A percentile compares a stretch with the other conserved stretches of the same genome.
These are phyloP conservation scores for Cercospora zeae-maydis DNA, from an alignment of 2,329 filamentous ascomycete species.

Conservation along the genomic window DNA sequence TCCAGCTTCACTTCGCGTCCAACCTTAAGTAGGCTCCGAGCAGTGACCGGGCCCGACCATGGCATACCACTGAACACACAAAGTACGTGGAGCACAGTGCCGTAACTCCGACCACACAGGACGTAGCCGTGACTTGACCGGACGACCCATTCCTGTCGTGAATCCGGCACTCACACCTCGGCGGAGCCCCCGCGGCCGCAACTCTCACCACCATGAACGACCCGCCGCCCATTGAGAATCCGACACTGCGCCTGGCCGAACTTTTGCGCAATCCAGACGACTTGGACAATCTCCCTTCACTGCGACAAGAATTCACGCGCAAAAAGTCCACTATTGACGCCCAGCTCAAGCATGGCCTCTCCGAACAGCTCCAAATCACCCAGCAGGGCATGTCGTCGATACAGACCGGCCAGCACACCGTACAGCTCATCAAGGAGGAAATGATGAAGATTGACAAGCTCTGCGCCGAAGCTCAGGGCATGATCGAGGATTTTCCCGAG, in stretches of 20 bases:
- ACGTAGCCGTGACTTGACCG: background rate
- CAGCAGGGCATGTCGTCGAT: constrained; percentile 89
- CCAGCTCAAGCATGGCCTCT: constrained; percentile 80
- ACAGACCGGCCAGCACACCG: constrained; percentile 83
- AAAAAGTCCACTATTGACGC: constrained; percentile 91
- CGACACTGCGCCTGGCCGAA: constrained; percentile 70
- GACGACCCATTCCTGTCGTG: background rate
- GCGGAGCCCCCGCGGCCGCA: background rate
- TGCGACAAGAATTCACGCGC: constrained; percentile 89
- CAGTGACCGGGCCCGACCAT: background rate
- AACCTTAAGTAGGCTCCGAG: background rate
- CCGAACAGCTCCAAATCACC: constrained; percentile 90
- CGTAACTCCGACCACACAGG: background rate
- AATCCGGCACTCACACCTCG: background rate
- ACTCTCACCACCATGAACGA: constrained; percentile 30
- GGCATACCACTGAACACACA: background rate
- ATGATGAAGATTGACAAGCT: constrained; percentile 98
- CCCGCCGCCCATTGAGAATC: constrained; percentile 29
- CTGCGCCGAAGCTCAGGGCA: constrained; percentile 93
- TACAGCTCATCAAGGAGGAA: constrained; percentile 92
- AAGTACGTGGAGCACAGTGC: background rate
- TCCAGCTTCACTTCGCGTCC: constrained; percentile 2
- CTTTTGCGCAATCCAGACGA: constrained; percentile 93
- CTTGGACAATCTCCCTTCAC: constrained; percentile 85
- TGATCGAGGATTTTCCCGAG: constrained; percentile 93